phyloP scores from a whole-genome alignment of 2,329 filamentous ascomycete genomes.

The Colletotrichum siamense region DNA sequence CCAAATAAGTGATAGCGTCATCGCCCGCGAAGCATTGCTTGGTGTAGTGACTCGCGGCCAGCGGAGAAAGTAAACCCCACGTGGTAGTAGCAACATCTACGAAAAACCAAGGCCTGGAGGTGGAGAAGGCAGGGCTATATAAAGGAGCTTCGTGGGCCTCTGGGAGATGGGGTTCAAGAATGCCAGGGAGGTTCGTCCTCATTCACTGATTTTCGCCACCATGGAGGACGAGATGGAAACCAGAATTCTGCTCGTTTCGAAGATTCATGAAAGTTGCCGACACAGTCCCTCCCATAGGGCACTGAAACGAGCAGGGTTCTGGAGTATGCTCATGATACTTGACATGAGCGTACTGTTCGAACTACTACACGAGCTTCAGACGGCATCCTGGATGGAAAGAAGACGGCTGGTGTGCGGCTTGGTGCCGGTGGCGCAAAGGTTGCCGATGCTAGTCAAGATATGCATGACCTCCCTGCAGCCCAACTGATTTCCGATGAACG shows the following conservation, averaged over 20 bases:
- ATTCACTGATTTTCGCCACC: neutral
- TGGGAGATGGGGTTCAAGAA: neutral
- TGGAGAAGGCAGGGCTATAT: neutral
- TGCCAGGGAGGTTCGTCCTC: accelerated
- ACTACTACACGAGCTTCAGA: neutral
- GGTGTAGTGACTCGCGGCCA: neutral
- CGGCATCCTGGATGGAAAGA: neutral
- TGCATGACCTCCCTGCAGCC: neutral
- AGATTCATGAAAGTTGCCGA: neutral
- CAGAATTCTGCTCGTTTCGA: neutral
- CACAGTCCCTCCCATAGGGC: neutral
- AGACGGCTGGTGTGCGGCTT: neutral
- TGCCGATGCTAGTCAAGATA: neutral
- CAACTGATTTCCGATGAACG: neutral
- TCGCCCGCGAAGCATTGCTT: neutral
- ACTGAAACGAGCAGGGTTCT: neutral
- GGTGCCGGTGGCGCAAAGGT: neutral
- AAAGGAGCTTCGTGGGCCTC: neutral
- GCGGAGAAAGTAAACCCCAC: neutral
- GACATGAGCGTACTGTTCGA: neutral
- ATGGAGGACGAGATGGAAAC: neutral
- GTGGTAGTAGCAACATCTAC: neutral
- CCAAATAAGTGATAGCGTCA: neutral
- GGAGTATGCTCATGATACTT: neutral
- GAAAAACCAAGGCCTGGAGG: neutral